Evolutionary conservation across 2,329 filamentous ascomycete genomes (phyloP), one percentile per base, ranked within the genome.

Genomic region (Graphilbum fragrans): DNA sequence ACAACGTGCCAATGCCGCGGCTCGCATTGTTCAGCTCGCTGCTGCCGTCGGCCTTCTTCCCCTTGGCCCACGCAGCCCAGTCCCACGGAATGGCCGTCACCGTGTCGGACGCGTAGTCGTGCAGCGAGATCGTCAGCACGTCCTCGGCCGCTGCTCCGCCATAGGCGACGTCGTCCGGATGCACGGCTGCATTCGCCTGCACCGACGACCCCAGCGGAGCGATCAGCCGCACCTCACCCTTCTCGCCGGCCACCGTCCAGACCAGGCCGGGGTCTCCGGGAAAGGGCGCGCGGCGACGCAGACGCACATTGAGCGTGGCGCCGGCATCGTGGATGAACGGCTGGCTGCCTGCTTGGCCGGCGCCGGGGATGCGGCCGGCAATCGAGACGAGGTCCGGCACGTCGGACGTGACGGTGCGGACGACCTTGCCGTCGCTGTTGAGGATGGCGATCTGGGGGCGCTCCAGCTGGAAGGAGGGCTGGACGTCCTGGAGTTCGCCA

Each of bases 161-260:
- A 39, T 61, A 43, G 18, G 16, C 32, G 3, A 27, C 23, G 23
- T 27, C 23, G 23, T 27, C 23, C 7, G 23, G 23, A 12, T 27
- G 23, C 23, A 27, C 23, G 23, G 7, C 23, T 7, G 23, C 23
- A 12, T 27, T 7, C 23, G 45, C 43, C 25, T 44, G 55, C 16
- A 61, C 43, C 0, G 47, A 23, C 0, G 55, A 47, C 0, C 58
- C 58, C 0, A 49, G 53, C 5, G 46, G 44, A 0, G 58, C 52
- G 0, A 54, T 56, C 1, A 72, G 49, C 14, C 64, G 55, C 4
- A 74, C 57, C 53, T 74, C 69, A 1, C 69, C 70, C 45, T 63
- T 65, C 39, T 69, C 64, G 18, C 73, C 71, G 35, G 65, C 58
- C 32, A 78, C 64, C 7, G 58, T 62, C 67, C 72, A 77, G 1